Base-by-base conservation (phyloP, 2,329 filamentous ascomycete species). In the Aspergillus sclerotialis region DNA sequence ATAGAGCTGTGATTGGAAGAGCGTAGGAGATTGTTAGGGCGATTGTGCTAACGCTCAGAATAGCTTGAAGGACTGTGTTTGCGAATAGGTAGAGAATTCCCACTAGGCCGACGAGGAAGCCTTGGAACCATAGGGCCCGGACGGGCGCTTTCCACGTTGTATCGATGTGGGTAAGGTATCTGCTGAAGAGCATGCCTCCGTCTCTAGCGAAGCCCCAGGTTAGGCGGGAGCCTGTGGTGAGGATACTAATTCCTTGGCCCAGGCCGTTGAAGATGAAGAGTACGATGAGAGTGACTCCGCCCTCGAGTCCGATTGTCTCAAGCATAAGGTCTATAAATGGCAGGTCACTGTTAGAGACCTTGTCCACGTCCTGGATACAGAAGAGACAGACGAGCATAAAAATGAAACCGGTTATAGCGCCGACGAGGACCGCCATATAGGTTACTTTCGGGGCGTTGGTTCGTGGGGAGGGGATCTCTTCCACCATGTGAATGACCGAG, bases 401-500 rank as follows among this genome's bases (percentile, higher is more conserved):
- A 28, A 73, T 52, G 36, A 71, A 65, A 3, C 70, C 70, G 0
- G 67, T 68, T 15, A 67, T 30, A n/a, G 69, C 68, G 21, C 70
- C 65, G n/a, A 63, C 61, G 0, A 66, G 39, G 1, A 76, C 68
- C 0, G 72, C 68, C 12, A 75, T 61, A 59, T 66, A 75, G 41
- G 76, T 74, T 3, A 70, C 65, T 11, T 59, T 60, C 0, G 73
- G 73, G 0, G 67, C 68, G 36, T 73, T 74, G 23, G 56, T 66
- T 18, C 70, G 56, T 1, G 73, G 72, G 4, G 61, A 55, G 1
- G 73, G 72, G 2, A 76, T 72, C 45, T 76, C 73, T 42, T 77
- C 73, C 2, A 73, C 68, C 61, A 77, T 68, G 48, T 78, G 74
- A 24, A 76, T 74, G 21, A 74, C 73, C 0, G 73, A 70, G 45